Percentiles rank a stretch among this genome's conserved stretches.
Conservation (phyloP, 2,329 filamentous ascomycete species). For the Sporothrix dimorphospora region DNA sequence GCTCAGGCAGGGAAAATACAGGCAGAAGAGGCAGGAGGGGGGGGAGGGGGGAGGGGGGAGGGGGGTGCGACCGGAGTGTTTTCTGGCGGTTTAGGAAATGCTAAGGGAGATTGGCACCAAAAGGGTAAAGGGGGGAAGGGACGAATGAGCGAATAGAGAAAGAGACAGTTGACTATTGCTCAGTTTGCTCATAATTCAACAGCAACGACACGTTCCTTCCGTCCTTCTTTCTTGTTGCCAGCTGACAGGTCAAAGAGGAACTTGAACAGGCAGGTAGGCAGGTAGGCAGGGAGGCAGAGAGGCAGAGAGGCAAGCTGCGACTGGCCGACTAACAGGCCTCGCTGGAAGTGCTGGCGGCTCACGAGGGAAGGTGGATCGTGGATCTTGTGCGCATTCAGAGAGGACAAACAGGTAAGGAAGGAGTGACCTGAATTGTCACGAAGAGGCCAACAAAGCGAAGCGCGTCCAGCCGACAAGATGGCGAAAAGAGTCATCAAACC, state of each 20-base stretch:
- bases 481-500: slow-evolving; percentile 16
- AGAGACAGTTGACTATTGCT: not conserved
- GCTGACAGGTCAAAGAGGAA: slow-evolving; percentile 14
- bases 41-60: no score
- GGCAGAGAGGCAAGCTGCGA: not conserved
- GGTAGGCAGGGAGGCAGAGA: no score
- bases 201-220: slow-evolving; percentile 12
- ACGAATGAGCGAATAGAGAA: slow-evolving; percentile 14
- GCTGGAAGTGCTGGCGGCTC: not conserved
- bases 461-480: slow-evolving; percentile 4
- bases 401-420: not conserved
- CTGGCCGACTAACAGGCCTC: slow-evolving; percentile 9
- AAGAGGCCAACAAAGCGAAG: slow-evolving; percentile 7
- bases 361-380: not conserved
- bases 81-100: slow-evolving; percentile 16
- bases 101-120: slow-evolving; percentile 18
- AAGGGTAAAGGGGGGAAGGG: not conserved
- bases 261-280: slow-evolving; percentile 9
- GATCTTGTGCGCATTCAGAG: not conserved
- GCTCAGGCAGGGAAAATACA: slow-evolving; percentile 23
- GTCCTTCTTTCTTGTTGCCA: not conserved
- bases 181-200: not conserved
- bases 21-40: slow-evolving; percentile 22
- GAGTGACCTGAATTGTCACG: not conserved
- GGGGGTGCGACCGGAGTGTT: slow-evolving; percentile 5